Evolutionary conservation across 768 basidiomycete species (phyloP).

Genomic region (Phanerodontia chrysosporium): DNA sequence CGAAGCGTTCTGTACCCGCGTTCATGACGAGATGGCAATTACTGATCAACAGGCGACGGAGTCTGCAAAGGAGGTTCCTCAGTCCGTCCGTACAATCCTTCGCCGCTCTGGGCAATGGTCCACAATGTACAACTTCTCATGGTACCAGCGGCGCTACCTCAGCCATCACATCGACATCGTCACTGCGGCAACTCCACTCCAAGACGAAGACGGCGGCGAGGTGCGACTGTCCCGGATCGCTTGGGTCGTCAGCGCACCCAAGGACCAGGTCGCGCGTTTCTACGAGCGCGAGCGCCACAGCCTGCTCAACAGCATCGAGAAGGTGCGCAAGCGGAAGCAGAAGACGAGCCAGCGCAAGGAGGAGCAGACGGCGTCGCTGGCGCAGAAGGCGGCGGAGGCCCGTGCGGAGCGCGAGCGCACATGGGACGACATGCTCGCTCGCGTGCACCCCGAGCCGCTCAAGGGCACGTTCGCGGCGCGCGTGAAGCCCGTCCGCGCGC

Average conservation of each 20-base stretch:
- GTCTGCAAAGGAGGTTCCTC: slow-evolving; percentile 11
- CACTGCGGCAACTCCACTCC: slow-evolving; percentile 43
- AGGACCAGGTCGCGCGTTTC: slow-evolving; percentile 40
- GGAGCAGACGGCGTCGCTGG: slow-evolving; percentile 46
- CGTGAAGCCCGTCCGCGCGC: slow-evolving; percentile 48
- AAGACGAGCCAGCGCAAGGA: slow-evolving; percentile 17
- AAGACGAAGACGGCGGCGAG: slow-evolving; percentile 39
- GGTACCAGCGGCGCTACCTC: slow-evolving; percentile 66
- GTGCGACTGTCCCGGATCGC: slow-evolving; percentile 43
- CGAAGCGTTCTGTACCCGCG: neutral
- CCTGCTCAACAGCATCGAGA: slow-evolving; percentile 29
- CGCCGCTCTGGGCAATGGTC: slow-evolving; percentile 60
- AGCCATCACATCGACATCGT: slow-evolving; percentile 42
- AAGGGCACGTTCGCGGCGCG: slow-evolving; percentile 45
- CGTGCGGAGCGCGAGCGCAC: slow-evolving; percentile 54
- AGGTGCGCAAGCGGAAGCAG: slow-evolving; percentile 28
- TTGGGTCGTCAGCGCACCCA: slow-evolving; percentile 54
- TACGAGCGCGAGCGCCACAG: slow-evolving; percentile 38
- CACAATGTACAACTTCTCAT: slow-evolving; percentile 55
- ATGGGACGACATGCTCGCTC: slow-evolving; percentile 57
- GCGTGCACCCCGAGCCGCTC: slow-evolving; percentile 51
- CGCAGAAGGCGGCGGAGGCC: slow-evolving; percentile 62
- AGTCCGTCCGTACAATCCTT: slow-evolving; percentile 43
- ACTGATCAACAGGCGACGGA: neutral
- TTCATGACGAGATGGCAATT: neutral